These are phyloP conservation scores for Ceriops tagal DNA, from an alignment of 345 rosid species.

Conservation along the genomic window DNA sequence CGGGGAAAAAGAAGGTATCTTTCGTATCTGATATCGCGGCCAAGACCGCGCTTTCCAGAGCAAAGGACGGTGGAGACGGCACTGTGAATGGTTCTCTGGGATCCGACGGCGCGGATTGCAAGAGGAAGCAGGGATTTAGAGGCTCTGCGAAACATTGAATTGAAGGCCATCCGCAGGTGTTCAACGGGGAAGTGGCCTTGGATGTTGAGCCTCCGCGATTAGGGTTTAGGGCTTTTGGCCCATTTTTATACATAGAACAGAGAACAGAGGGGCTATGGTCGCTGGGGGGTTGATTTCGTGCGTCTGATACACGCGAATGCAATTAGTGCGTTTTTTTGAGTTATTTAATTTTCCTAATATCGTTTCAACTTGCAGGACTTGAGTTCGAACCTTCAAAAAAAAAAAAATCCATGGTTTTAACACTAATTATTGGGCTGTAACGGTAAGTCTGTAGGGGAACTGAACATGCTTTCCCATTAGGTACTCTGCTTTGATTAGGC, in stretches of 20 bases:
- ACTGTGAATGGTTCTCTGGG: constrained; percentile 30
- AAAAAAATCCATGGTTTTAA: no score
- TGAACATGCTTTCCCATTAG: no score
- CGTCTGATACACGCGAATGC: no score
- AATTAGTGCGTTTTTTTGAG: no score
- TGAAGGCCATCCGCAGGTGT: constrained; percentile 12
- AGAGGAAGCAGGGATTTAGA: constrained; percentile 33
- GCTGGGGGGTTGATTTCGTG: no score
- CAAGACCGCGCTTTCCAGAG: constrained; percentile 5
- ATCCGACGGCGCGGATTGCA: constrained; percentile 36
- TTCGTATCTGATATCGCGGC: neutral
- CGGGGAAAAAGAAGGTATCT: constrained; percentile 14
- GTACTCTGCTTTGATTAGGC: no score
- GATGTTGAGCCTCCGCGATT: neutral
- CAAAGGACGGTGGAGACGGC: constrained; percentile 11
- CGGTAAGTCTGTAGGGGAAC: no score
- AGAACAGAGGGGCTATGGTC: no score
- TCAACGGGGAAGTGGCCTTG: neutral
- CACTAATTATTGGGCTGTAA: no score
- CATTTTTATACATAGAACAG: neutral
- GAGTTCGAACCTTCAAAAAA: no score
- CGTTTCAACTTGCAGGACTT: no score
- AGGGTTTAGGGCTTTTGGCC: constrained; percentile 8
- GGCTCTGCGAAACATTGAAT: constrained; percentile 43
- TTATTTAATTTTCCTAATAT: no score